Evolutionary conservation across 768 basidiomycete species (phyloP), one percentile per base, ranked within the genome.

Genomic region (Xerocomellus dryophilus): DNA sequence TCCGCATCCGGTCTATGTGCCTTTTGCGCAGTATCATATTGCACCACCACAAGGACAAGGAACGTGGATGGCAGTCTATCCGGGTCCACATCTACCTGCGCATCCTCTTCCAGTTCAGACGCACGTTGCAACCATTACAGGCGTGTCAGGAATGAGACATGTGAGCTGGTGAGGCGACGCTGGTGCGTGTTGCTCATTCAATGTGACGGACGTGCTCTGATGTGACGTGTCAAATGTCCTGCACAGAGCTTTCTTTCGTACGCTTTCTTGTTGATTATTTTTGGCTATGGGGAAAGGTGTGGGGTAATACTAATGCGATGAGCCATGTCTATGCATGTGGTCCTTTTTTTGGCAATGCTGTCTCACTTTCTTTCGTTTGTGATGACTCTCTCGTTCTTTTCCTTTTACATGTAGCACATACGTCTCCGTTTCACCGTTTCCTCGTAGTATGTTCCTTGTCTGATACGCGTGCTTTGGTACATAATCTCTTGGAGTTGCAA

Each of bases 51-150:
- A 43, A 23, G 57, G 46, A 11, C 64, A 58, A 21, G 64, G 62
- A 8, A 21, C 61, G n/a, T 66, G 64, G 65, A n/a, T 66, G 35
- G 51, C 64, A 3, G 43, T 66, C 4, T 66, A 66, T 45, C 63
- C 62, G 2, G 53, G 35, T 9, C 48, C 59, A 17, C 58, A 48
- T 14, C 29, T 59, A 6, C 56, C 62, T 14, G 44, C 54, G 20
- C 64, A 66, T 43, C 47, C 64, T 10, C 39, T 66, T 18, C 51
- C 61, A 5, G 35, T 17, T 21, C 63, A 32, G 14, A 10, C 47
- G 18, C 58, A 63, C 32, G 35, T 54, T 27, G 10, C 54, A 9
- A 44, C 61, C 10, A 64, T 66, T 20, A 61, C 64, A n/a, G 62
- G 64, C 12, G 40, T 41, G 21, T 56, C 64, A 7, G 64, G 64